phyloP scores from a whole-genome alignment of 2,329 filamentous ascomycete genomes.

The Arachnomyces sp. region DNA sequence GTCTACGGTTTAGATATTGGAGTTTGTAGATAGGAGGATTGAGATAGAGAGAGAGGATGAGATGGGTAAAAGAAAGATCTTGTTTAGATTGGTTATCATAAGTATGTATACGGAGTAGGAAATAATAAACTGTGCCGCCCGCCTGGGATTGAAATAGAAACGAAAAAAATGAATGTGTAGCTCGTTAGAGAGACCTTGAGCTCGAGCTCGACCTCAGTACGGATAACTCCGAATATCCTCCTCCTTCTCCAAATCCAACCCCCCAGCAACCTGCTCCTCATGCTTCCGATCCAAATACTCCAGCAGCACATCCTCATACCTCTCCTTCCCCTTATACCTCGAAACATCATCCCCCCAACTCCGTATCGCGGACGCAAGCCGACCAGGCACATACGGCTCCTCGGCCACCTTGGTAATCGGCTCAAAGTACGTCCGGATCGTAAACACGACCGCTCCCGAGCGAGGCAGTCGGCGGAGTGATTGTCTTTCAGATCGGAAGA shows the following conservation, averaged over 20 bases:
- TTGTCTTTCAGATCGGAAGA: conserved; percentile 71
- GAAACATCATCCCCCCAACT: conserved; percentile 76
- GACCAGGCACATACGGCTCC: conserved; percentile 69
- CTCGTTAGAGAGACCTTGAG: no score
- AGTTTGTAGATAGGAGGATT: no score
- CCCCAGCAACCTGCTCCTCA: conserved; percentile 61
- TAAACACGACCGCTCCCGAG: conserved; percentile 59
- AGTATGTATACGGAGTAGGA: no score
- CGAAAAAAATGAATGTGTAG: neutral
- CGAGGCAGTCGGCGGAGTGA: conserved; percentile 56
- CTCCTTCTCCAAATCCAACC: conserved; percentile 56
- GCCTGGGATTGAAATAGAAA: neutral
- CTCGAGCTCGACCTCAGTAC: no score
- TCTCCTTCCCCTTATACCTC: conserved; percentile 69
- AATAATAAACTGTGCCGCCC: no score
- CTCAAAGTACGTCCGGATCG: conserved; percentile 72
- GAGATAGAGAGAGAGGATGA: neutral
- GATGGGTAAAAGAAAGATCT: neutral
- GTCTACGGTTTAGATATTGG: no score
- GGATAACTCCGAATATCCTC: conserved; percentile 58
- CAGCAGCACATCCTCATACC: conserved; percentile 64
- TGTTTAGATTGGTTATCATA: neutral
- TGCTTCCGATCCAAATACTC: conserved; percentile 71
- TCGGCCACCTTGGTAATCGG: conserved; percentile 59
- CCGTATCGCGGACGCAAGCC: conserved; percentile 67